Conservation (phyloP, 2,329 filamentous ascomycete species). For the Cercospora berteroae region DNA sequence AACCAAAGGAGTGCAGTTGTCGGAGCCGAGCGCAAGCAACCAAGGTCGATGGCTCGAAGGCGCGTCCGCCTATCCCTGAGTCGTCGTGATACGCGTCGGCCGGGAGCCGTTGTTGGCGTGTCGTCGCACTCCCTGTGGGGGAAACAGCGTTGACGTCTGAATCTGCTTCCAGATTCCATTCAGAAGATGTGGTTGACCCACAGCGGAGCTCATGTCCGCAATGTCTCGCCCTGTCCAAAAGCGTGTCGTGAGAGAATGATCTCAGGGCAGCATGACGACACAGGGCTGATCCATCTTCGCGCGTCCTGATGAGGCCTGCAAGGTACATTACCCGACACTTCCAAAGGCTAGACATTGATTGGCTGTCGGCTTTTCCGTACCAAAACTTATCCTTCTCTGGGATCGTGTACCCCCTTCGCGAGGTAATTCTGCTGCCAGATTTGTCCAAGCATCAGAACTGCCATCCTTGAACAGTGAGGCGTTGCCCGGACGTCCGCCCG, state of each 20-base stretch:
- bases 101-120: not conserved
- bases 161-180: not conserved
- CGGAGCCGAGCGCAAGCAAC: not conserved
- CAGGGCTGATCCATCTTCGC: not conserved
- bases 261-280: not conserved
- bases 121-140: not conserved
- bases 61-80: not conserved
- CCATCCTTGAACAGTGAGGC: not conserved
- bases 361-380: not conserved
- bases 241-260: not conserved
- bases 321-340: not conserved
- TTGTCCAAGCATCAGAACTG: not conserved
- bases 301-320: not conserved
- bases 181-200: not conserved
- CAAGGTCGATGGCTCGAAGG: not conserved
- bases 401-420: not conserved
- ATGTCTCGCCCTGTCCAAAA: constrained; percentile 2
- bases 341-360: not conserved
- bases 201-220: constrained; percentile 2
- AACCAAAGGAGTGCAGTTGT: not conserved
- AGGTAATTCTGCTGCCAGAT: not conserved
- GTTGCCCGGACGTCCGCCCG: not conserved
- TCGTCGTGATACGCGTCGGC: not conserved
- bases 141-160: not conserved
- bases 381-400: not conserved